These are phyloP conservation scores for Russula ochroleuca DNA, from an alignment of 768 basidiomycete species.

Conservation along the genomic window DNA sequence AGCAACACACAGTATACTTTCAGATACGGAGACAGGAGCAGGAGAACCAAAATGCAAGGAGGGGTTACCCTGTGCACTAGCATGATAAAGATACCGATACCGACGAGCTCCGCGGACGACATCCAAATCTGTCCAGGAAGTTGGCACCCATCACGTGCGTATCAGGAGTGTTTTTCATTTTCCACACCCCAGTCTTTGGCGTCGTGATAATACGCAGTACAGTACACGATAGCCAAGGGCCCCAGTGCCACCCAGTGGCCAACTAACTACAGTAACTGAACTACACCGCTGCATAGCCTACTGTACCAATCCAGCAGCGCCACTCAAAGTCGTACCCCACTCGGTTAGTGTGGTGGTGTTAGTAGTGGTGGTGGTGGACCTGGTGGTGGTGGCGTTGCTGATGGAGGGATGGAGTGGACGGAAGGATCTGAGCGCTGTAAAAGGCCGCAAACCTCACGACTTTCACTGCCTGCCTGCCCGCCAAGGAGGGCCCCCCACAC, in stretches of 20 bases:
- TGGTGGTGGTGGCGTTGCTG: neutral
- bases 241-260: neutral
- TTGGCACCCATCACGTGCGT: constrained; percentile 3
- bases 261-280: neutral
- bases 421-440: neutral
- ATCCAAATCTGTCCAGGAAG: constrained; percentile 8
- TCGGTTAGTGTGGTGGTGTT: neutral
- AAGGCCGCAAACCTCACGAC: neutral
- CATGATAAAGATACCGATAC: neutral
- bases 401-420: neutral
- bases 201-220: neutral
- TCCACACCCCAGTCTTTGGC: neutral
- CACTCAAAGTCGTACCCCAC: neutral
- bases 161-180: neutral
- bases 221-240: neutral
- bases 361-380: neutral
- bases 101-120: neutral
- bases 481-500: neutral
- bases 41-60: neutral
- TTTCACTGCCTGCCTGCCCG: neutral
- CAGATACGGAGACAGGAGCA: constrained; percentile 18
- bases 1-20: neutral
- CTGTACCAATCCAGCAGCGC: neutral
- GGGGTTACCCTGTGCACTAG: neutral
- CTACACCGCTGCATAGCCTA: neutral